These are phyloP conservation scores for Rosa hybrid DNA, from an alignment of 331 rosid genomes.

Conservation along the genomic window DNA sequence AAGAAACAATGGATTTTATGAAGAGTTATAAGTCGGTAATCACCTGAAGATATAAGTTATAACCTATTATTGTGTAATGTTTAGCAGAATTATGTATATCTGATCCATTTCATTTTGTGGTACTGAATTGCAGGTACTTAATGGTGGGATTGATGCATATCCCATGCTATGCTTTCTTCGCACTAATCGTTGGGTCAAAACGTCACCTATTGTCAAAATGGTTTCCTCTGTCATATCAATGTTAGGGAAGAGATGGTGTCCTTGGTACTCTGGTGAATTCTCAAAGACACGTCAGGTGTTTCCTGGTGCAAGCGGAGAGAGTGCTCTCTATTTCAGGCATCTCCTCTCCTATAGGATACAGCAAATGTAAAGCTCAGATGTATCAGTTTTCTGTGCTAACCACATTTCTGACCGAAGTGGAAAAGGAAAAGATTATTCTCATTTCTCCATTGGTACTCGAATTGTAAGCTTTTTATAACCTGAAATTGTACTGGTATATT, in stretches of 20 bases:
- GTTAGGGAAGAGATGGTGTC: slow-evolving; percentile 2
- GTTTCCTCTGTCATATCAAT: slow-evolving; percentile 38
- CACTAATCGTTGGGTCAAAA: slow-evolving; percentile 32
- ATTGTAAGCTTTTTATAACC: not conserved
- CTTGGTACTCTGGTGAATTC: not conserved
- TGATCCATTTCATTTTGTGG: not conserved
- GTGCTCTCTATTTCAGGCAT: not conserved
- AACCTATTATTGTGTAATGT: not conserved
- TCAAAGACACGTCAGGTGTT: not conserved
- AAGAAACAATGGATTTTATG: not conserved
- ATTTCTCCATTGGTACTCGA: not conserved
- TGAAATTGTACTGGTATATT: not conserved
- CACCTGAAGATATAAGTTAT: not conserved
- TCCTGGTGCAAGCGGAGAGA: not conserved
- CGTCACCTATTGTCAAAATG: slow-evolving; percentile 28
- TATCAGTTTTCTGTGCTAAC: not conserved
- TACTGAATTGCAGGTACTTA: slow-evolving; percentile 43
- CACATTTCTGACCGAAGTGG: not conserved
- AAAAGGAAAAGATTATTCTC: not conserved
- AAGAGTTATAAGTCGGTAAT: not conserved
- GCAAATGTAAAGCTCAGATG: not conserved
- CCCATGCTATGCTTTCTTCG: slow-evolving; percentile 42
- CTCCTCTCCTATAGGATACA: not conserved
- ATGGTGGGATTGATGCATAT: slow-evolving; percentile 38
- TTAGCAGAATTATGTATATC: not conserved